Conservation (phyloP, 306 rosid species). For the Cicer pinnatifidum region DNA sequence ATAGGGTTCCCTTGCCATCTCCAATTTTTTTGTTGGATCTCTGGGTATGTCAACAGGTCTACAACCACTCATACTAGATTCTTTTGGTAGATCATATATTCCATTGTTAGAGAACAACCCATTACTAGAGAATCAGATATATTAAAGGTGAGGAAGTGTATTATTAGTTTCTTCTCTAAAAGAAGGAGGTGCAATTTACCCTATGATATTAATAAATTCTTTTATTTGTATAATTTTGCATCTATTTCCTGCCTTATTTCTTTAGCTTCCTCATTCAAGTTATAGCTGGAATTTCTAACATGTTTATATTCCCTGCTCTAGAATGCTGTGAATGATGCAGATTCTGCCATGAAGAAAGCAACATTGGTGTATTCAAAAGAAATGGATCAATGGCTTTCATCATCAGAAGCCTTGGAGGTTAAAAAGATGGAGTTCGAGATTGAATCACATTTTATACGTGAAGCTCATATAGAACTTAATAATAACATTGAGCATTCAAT, state of each 20-base stretch:
- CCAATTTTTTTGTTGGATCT: too few species aligned
- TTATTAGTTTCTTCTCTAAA: not conserved
- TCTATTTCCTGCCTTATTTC: conserved; percentile 27
- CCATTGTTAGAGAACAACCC: too few species aligned
- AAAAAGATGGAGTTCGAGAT: conserved; percentile 80
- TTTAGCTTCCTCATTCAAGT: conserved; percentile 34
- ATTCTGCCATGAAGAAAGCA: conserved; percentile 54
- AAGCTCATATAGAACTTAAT: conserved; percentile 60
- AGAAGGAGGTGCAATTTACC: not conserved
- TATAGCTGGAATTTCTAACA: conserved; percentile 35
- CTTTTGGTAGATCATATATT: too few species aligned
- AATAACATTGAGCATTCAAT: conserved; percentile 61
- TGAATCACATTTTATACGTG: conserved; percentile 64
- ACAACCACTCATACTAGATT: too few species aligned
- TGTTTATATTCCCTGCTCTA: conserved; percentile 38
- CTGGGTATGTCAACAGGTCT: too few species aligned
- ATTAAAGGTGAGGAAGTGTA: not conserved
- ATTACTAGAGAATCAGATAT: too few species aligned
- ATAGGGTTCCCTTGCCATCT: too few species aligned
- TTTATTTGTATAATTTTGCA: conserved; percentile 10
- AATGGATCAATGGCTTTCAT: conserved; percentile 62
- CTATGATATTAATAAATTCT: conserved; percentile 4
- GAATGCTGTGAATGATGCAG: conserved; percentile 71
- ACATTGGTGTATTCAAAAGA: conserved; percentile 53
- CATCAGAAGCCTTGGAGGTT: conserved; percentile 70